Evolutionary conservation across 2,329 filamentous ascomycete genomes (phyloP), one percentile per base, ranked within the genome.

Genomic region (Lasiodiplodia sp.): DNA sequence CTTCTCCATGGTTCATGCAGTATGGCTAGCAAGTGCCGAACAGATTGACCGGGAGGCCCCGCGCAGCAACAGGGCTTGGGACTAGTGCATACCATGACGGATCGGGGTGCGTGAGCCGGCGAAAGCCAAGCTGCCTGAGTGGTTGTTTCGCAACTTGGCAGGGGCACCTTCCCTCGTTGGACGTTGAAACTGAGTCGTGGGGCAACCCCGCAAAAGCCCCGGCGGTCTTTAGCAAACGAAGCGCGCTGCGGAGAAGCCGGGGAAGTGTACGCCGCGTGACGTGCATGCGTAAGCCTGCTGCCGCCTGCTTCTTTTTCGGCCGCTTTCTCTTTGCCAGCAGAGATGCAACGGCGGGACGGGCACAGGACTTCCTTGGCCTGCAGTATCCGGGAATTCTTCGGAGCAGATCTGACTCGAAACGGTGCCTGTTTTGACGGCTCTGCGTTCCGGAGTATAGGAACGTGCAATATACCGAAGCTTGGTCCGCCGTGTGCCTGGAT

Each of bases 171-270:
- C 40, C 58, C 40, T 18, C 8, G 40, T 37, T 34, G n/a, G 60
- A 37, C 60, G 60, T 64, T 38, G 60, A 64, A 64, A 23, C 60
- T 64, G 60, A 52, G 44, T 52, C 60, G 60, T 64, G 60, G 60
- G 60, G 60, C 47, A 52, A 64, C 60, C 60, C 60, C 60, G 31
- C 60, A 64, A 64, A 51, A 52, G 8, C 44, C 12, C 44, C 60
- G 44, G 23, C 28, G 12, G 2, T 11, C 44, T 37, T 25, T 10
- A 31, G 44, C 21, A 52, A 28, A 37, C 44, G 47, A 7, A 12
- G 44, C 47, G 60, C 40, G 14, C 44, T 52, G 60, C 60, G 60
- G 47, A 51, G 60, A 25, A 38, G 28, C 28, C 60, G 60, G 60
- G 47, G 44, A 7, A 5, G 6, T 34, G 40, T 12, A 47, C 44